Percentiles rank a stretch among this genome's conserved stretches.
These are phyloP conservation scores for Lanzia echinophila DNA, from an alignment of 2,329 filamentous ascomycete species.

Conservation along the genomic window DNA sequence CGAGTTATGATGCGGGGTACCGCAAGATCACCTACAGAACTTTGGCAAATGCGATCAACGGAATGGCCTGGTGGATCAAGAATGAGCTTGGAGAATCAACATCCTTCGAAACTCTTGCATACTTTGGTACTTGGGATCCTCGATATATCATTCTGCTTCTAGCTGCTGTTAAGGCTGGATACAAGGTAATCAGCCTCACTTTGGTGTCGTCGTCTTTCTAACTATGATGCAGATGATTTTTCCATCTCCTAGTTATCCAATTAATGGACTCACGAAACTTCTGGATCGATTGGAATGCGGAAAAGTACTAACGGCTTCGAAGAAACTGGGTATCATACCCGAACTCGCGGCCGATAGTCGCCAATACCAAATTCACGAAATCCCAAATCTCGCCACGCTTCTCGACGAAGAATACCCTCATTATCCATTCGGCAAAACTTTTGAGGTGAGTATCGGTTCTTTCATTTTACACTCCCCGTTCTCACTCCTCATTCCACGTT, in stretches of 20 bases:
- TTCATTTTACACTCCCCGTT: too few species aligned
- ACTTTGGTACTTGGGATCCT: not conserved
- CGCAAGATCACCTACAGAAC: not conserved
- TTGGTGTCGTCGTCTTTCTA: not conserved
- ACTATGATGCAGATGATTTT: not conserved
- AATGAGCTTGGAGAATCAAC: not conserved
- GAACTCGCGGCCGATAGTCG: not conserved
- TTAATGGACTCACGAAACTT: not conserved
- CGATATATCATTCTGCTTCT: not conserved
- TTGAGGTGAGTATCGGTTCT: not conserved
- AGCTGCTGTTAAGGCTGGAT: not conserved
- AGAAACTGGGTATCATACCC: not conserved
- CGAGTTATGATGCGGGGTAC: not conserved
- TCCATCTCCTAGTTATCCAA: not conserved
- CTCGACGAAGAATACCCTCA: not conserved
- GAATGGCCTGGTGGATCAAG: not conserved
- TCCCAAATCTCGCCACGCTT: not conserved
- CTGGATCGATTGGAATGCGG: not conserved
- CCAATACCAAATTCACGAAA: not conserved
- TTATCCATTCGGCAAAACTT: not conserved
- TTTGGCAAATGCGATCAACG: not conserved
- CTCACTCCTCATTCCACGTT: too few species aligned
- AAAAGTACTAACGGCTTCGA: not conserved
- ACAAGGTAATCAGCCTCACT: not conserved
- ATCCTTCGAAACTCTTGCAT: constrained; percentile 1